A percentile compares a stretch with the other conserved stretches of the same genome.
These are phyloP conservation scores for Coccomyxa sp. DNA, from an alignment of 139 green algal genomes.

Conservation along the genomic window DNA sequence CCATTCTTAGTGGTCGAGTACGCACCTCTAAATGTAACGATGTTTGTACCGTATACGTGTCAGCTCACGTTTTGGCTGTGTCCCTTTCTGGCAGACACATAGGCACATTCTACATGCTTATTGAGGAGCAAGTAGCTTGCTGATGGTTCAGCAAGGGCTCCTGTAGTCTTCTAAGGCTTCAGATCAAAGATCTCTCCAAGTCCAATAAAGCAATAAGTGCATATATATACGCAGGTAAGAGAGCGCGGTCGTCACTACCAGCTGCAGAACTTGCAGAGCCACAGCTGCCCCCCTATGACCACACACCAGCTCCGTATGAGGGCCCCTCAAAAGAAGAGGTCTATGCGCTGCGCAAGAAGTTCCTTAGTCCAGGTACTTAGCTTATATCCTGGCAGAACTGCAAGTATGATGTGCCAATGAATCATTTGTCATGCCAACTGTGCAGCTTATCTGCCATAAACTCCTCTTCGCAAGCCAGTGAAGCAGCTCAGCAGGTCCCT, in stretches of 20 bases:
- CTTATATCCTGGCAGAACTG: neutral
- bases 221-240: neutral
- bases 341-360: conserved; percentile 61
- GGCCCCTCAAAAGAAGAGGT: conserved; percentile 83
- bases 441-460: neutral
- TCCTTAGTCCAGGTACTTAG: conserved; percentile 73
- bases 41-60: too few relatives aligned
- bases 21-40: too few relatives aligned
- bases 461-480: neutral
- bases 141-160: too few relatives aligned
- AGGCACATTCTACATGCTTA: too few relatives aligned
- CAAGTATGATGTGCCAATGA: neutral
- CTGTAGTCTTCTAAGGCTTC: too few relatives aligned
- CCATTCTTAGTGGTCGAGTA: too few relatives aligned
- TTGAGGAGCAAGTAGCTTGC: too few relatives aligned
- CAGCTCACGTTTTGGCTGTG: too few relatives aligned
- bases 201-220: too few relatives aligned
- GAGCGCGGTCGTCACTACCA: neutral
- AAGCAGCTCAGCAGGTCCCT: neutral
- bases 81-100: too few relatives aligned
- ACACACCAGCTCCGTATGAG: conserved; percentile 67
- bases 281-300: conserved; percentile 11
- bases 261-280: neutral
- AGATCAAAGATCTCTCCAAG: too few relatives aligned
- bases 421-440: neutral